Percentiles rank a stretch among this genome's conserved stretches.
Conservation (phyloP, 1,284 basidiomycete species). For the Trametes polyzona region DNA sequence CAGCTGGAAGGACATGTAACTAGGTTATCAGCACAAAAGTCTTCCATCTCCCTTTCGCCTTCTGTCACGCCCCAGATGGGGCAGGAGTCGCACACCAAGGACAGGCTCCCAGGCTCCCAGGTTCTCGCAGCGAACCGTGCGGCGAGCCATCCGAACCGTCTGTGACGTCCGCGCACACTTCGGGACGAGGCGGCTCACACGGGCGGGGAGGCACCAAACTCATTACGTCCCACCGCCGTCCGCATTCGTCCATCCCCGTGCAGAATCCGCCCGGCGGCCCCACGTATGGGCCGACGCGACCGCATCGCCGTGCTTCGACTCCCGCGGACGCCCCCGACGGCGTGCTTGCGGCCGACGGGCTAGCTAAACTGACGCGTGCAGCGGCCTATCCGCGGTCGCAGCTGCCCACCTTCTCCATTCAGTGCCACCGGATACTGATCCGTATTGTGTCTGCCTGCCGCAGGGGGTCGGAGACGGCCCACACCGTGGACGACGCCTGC, state of each 20-base stretch:
- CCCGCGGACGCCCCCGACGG: neutral
- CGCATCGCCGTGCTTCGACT: slow-evolving; percentile 5
- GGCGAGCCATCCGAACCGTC: neutral
- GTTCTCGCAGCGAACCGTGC: neutral
- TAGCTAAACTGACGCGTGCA: neutral
- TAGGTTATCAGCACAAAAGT: slow-evolving; percentile 16
- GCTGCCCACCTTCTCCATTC: neutral
- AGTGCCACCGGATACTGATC: slow-evolving; percentile 14
- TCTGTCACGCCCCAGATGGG: slow-evolving; percentile 23
- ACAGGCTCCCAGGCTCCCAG: neutral
- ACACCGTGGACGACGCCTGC: neutral
- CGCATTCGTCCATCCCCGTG: neutral
- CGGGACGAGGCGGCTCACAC: neutral
- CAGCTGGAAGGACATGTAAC: slow-evolving; percentile 1
- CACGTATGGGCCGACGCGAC: slow-evolving; percentile 1
- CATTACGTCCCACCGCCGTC: slow-evolving; percentile 21
- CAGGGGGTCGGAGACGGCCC: neutral
- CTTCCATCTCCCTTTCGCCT: neutral
- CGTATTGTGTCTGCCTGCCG: slow-evolving; percentile 8
- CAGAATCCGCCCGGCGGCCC: neutral
- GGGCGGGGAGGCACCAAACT: neutral
- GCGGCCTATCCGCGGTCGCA: slow-evolving; percentile 1
- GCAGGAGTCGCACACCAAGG: neutral
- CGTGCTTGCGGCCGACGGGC: neutral
- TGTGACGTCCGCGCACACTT: slow-evolving; percentile 5